Evolutionary conservation across 805 yeast species (phyloP).

Genomic region (Torulaspora delbrueckii): DNA sequence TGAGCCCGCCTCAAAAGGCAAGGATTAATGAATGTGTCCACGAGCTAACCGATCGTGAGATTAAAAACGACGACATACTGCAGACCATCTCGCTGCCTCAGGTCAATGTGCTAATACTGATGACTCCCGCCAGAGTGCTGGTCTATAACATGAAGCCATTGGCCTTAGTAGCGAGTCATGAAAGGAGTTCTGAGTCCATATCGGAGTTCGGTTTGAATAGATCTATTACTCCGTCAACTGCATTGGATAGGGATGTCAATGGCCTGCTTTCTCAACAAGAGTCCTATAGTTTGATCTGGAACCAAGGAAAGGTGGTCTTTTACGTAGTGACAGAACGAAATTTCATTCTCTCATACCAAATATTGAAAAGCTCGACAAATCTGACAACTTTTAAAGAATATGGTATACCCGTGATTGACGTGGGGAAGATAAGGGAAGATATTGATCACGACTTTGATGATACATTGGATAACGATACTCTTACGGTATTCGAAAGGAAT

Average conservation of each 20-base stretch:
- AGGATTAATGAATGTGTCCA: slow-evolving; percentile 15
- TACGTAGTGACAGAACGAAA: slow-evolving; percentile 31
- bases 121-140: slow-evolving; percentile 29
- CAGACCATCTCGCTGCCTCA: slow-evolving; percentile 26
- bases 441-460: slow-evolving; percentile 20
- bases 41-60: slow-evolving; percentile 4
- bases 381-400: slow-evolving; percentile 26
- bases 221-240: slow-evolving; percentile 17
- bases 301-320: slow-evolving; percentile 25
- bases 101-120: slow-evolving; percentile 26
- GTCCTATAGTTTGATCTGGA: slow-evolving; percentile 6
- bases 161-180: slow-evolving; percentile 32
- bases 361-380: slow-evolving; percentile 23
- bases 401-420: slow-evolving; percentile 28
- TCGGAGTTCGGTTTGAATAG: slow-evolving; percentile 31
- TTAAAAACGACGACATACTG: slow-evolving; percentile 22
- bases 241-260: slow-evolving; percentile 15
- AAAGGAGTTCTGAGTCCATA: slow-evolving; percentile 28
- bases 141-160: slow-evolving; percentile 34
- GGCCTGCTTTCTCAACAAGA: slow-evolving; percentile 20
- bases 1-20: slow-evolving; percentile 28
- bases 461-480: slow-evolving; percentile 29
- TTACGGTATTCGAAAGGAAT: slow-evolving; percentile 31
- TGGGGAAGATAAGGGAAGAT: slow-evolving; percentile 11
- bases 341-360: slow-evolving; percentile 30